Evolutionary conservation across 306 rosid species (phyloP).

Genomic region (Bauhinia variegata): DNA sequence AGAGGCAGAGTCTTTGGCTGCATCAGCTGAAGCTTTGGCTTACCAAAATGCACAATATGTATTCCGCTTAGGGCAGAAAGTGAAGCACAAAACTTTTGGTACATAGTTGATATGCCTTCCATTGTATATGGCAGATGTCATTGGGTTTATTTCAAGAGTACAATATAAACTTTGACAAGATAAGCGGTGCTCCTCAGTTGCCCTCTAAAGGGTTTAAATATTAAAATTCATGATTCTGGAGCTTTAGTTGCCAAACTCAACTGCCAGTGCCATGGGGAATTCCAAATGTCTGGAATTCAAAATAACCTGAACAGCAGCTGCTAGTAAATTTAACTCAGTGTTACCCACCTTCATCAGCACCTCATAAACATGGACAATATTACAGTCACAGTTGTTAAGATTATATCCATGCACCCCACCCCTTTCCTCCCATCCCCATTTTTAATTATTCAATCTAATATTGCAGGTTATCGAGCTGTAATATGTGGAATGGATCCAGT

Average conservation of each 20-base stretch:
- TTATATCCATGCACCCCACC: neutral
- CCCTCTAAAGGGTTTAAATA: slow-evolving; percentile 9
- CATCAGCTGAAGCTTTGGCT: slow-evolving; percentile 80
- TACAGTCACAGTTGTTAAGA: neutral
- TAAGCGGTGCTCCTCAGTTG: slow-evolving; percentile 2
- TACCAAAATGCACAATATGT: slow-evolving; percentile 76
- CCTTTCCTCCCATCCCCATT: slow-evolving; percentile 13
- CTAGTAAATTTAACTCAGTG: slow-evolving; percentile 11
- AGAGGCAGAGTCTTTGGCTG: slow-evolving; percentile 85
- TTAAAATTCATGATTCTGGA: slow-evolving; percentile 31
- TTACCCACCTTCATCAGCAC: slow-evolving; percentile 10
- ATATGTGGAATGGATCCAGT: slow-evolving; percentile 97
- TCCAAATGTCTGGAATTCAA: slow-evolving; percentile 8
- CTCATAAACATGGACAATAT: slow-evolving; percentile 9
- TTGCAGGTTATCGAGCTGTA: slow-evolving; percentile 79
- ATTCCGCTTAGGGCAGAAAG: slow-evolving; percentile 91
- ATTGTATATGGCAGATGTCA: slow-evolving; percentile 20
- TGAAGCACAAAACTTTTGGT: slow-evolving; percentile 77
- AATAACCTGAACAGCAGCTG: slow-evolving; percentile 3
- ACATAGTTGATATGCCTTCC: slow-evolving; percentile 25
- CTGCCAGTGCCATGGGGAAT: slow-evolving; percentile 10
- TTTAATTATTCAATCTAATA: slow-evolving; percentile 30
- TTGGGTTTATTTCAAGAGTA: slow-evolving; percentile 22
- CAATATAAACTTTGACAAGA: slow-evolving; percentile 5
- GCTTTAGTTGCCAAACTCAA: slow-evolving; percentile 21